phyloP scores from a whole-genome alignment of 805 yeast species.

The Tetrapisispora namnaoensis region DNA sequence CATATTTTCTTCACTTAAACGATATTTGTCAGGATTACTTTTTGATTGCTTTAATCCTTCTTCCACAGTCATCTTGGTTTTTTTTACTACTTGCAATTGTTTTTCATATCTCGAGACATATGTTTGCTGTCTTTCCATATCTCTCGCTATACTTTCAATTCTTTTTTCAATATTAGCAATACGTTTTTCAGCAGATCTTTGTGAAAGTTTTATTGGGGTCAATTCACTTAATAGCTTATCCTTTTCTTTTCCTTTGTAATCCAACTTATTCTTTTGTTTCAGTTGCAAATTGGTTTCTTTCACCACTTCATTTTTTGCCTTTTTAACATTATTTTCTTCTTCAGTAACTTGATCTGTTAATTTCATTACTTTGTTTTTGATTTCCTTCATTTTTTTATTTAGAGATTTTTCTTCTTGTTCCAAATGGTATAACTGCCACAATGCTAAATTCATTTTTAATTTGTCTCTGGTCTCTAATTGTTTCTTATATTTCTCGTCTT shows the following conservation, averaged over 20 bases:
- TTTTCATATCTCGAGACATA: conserved; percentile 34
- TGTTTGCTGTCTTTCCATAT: conserved; percentile 42
- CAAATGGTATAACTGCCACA: conserved; percentile 60
- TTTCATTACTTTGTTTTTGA: conserved; percentile 23
- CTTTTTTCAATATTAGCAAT: conserved; percentile 38
- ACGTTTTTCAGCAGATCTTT: conserved; percentile 39
- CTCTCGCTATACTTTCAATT: conserved; percentile 40
- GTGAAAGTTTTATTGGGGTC: conserved; percentile 54
- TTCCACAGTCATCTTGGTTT: conserved; percentile 5
- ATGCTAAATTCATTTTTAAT: conserved; percentile 39
- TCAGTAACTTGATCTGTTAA: conserved; percentile 28
- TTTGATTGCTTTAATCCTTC: conserved; percentile 23
- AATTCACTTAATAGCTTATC: conserved; percentile 39
- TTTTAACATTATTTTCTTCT: conserved; percentile 32
- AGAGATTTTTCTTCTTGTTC: conserved; percentile 30
- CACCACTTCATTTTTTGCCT: conserved; percentile 36
- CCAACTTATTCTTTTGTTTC: conserved; percentile 33
- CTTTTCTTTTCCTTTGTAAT: conserved; percentile 30
- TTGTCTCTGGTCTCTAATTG: conserved; percentile 41
- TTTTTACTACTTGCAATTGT: conserved; percentile 39
- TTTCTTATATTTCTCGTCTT: conserved; percentile 56
- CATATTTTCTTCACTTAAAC: conserved; percentile 42
- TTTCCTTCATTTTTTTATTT: conserved; percentile 17
- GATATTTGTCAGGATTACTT: conserved; percentile 24
- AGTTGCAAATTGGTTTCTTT: conserved; percentile 36